Evolutionary conservation across 768 basidiomycete genomes (phyloP), one percentile per base, ranked within the genome.

Genomic region (Hygrocybe punicea): DNA sequence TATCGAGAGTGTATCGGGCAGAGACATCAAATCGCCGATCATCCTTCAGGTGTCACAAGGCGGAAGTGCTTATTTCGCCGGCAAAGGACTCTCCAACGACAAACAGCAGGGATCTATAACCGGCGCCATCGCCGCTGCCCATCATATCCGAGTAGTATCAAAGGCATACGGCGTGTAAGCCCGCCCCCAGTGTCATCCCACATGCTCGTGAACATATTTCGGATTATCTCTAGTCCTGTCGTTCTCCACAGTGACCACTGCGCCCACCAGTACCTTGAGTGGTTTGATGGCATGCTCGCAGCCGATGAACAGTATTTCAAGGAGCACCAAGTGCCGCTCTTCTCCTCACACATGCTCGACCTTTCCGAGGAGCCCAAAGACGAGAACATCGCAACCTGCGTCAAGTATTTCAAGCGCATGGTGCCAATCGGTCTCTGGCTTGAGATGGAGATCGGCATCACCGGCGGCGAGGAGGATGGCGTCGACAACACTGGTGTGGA

Each of bases 371-470:
- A 91, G 68, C 64, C 88, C 66, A 90, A 91, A 68, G 95, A 93
- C 59, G 82, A 97, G 67, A 99, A 98, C 81, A 99, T 98, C 70
- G 86, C 81, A 42, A 92, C 80, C 53, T 98, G 97, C 73, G 93
- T 79, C 58, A 84, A 93, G 70, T 99, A 99, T 82, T 96, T 98
- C 76, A 81, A 86, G 76, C 91, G 92, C 69, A 90, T 98, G 93
- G 89, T 91, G 2, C 84, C 87, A 60, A 73, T 98, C 68, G 89
- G 91, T 51, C 76, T 92, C 59, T 99, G 93, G 93, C 92, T 99
- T 72, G 97, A 99, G 83, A 99, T 99, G 97, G 97, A 99, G 77
- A 99, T 99, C 71, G 97, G 97, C 68, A 98, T 99, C 76, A 99
- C 97, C 51, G 97, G 97, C 68, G 97, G 97, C 66, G 97, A 99